Conservation (phyloP, 2,329 filamentous ascomycete genomes). For the Penicillium expansum region DNA sequence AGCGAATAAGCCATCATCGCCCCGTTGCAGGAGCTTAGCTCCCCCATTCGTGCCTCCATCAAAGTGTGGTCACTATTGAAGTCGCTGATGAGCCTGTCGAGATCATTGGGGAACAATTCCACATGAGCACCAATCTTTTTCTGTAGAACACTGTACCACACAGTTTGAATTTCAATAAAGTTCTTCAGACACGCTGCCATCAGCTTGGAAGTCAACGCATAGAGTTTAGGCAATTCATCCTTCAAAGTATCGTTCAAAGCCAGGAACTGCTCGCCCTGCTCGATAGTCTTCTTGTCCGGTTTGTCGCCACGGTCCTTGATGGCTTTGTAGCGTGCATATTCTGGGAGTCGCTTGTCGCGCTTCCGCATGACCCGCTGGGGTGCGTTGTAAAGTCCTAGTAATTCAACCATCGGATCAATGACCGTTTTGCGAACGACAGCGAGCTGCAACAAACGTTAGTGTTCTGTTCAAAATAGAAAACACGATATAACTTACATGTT, state of each 20-base stretch:
- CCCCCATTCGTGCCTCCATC: constrained; percentile 68
- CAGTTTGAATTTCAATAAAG: constrained; percentile 77
- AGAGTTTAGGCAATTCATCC: constrained; percentile 83
- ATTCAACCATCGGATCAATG: constrained; percentile 75
- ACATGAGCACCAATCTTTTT: constrained; percentile 77
- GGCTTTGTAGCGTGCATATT: constrained; percentile 79
- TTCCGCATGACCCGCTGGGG: constrained; percentile 91
- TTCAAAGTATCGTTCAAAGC: constrained; percentile 91
- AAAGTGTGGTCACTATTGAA: constrained; percentile 78
- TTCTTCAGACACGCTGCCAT: constrained; percentile 79
- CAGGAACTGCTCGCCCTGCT: constrained; percentile 83
- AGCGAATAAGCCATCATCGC: constrained; percentile 58
- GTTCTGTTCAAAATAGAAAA: constrained; percentile 1
- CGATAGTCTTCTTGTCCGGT: constrained; percentile 77
- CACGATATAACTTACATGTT: constrained; percentile 61
- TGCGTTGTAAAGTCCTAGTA: constrained; percentile 77
- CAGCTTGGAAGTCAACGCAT: constrained; percentile 74
- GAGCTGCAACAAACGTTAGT: constrained; percentile 41
- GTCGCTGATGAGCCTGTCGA: constrained; percentile 70
- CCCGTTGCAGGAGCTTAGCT: constrained; percentile 76
- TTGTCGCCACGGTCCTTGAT: constrained; percentile 79
- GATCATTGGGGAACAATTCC: constrained; percentile 63
- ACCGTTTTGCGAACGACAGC: constrained; percentile 73
- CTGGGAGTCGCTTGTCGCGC: constrained; percentile 84
- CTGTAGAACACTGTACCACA: constrained; percentile 80